Evolutionary conservation across 495 filamentous ascomycete species (phyloP), one percentile per base, ranked within the genome.

Genomic region (Podospora pseudopauciseta): DNA sequence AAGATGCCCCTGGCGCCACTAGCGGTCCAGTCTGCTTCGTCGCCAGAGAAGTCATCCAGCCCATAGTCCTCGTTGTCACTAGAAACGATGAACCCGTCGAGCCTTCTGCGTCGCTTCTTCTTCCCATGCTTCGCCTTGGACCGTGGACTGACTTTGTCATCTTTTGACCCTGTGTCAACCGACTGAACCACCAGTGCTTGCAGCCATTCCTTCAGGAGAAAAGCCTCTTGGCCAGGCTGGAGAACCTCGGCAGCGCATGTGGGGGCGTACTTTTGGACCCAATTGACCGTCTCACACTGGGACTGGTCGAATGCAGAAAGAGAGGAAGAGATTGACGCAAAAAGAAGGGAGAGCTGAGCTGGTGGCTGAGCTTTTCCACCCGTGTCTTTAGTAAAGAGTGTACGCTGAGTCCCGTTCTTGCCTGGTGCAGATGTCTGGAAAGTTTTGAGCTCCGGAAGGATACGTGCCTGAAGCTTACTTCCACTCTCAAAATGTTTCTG

Each of bases 251-350:
- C 81, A 1, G 92, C 88, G 27, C 75, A 80, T 32, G 73, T 80
- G 0, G 96, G 96, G 1, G 92, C 87, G 81, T 97, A 97, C 71
- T 99, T 99, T 32, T 93, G 89, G 2, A 80, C 72, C 96, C 96
- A 99, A 55, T 87, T 78, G 28, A 83, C 80, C 0, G 80, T 83
- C 72, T 98, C 95, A 71, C 89, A 96, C 55, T 86, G 81, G 19
- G 86, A 89, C 69, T 76, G 86, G 78, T 99, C 96, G 73, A 95
- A 97, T 18, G 95, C 88, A 1, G 88, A 92, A 18, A 92, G 81
- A 0, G 85, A 83, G 2, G 77, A 81, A 19, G 79, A 74, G 23
- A 98, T 84, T 5, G 80, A 83, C 2, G 83, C 72, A 66, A 89
- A 90, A 2, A 92, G 80, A 13, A 83, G 85, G 0, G 76, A 64